A percentile compares a stretch with the other conserved stretches of the same genome.
Evolutionary conservation across 768 basidiomycete species (phyloP).

Genomic region (Mycena pura): DNA sequence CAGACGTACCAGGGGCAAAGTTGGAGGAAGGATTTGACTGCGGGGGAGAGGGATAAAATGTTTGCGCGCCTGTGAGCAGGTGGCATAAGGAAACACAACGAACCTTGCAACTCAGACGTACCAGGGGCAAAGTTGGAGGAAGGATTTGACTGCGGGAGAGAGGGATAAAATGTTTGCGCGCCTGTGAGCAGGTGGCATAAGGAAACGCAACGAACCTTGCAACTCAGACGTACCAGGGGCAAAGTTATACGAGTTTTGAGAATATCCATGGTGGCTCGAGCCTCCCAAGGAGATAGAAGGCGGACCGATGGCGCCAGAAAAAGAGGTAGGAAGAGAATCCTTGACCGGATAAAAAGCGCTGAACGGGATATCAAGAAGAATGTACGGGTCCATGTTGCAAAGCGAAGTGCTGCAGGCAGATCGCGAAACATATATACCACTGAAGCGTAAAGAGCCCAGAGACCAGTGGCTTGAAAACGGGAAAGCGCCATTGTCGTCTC

Average conservation of each 20-base stretch:
- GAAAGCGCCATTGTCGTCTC: conserved; percentile 14
- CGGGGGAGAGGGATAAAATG: no score
- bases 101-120: no score
- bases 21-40: no score
- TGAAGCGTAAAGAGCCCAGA: conserved; percentile 7
- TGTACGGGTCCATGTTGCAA: conserved; percentile 8
- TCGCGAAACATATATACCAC: background rate
- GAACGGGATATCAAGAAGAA: conserved; percentile 1
- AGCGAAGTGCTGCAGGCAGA: background rate
- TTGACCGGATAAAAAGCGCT: conserved; percentile 3
- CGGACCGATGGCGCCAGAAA: conserved; percentile 15
- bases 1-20: no score
- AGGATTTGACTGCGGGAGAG: no score
- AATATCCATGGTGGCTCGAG: conserved; percentile 8
- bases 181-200: no score
- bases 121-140: no score
- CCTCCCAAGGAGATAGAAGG: background rate
- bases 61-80: no score
- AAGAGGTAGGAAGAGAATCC: conserved; percentile 10
- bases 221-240: conserved; percentile 8
- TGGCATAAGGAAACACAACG: no score
- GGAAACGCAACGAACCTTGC: no score
- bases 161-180: no score
- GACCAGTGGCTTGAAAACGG: background rate
- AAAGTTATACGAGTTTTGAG: conserved; percentile 7